phyloP scores from a whole-genome alignment of 2,329 filamentous ascomycete species.

The Proliferodiscus dingleyae region DNA sequence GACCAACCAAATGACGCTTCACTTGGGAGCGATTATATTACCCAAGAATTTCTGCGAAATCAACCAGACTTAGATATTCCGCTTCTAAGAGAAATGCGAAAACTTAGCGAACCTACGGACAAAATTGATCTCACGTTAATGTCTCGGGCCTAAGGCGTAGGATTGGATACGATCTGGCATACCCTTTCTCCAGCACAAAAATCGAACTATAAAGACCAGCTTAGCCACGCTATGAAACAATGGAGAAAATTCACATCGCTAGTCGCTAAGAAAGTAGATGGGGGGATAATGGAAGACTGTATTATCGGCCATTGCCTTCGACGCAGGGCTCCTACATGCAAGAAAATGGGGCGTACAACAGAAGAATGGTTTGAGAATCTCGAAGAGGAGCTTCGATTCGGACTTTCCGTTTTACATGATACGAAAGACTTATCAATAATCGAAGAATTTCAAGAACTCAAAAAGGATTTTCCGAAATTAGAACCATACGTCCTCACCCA shows the following conservation, averaged over 20 bases:
- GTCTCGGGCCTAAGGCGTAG: constrained; percentile 12
- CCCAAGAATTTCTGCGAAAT: constrained; percentile 4
- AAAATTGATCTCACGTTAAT: constrained; percentile 10
- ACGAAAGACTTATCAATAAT: constrained; percentile 5
- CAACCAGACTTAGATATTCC: constrained; percentile 8
- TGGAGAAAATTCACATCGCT: constrained; percentile 12
- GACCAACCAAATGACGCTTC: constrained; percentile 7
- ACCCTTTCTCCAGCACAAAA: constrained; percentile 9
- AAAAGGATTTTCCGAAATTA: constrained; percentile 11
- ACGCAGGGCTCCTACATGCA: constrained; percentile 8
- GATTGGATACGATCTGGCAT: constrained; percentile 9
- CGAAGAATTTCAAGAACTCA: constrained; percentile 7
- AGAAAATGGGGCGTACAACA: constrained; percentile 11
- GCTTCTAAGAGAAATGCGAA: constrained; percentile 11
- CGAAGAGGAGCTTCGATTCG: constrained; percentile 10
- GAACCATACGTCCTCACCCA: constrained; percentile 37
- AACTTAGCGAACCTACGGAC: constrained; percentile 11
- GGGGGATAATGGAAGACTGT: constrained; percentile 4
- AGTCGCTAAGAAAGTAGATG: constrained; percentile 10
- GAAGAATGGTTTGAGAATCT: constrained; percentile 15
- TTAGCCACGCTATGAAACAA: constrained; percentile 6
- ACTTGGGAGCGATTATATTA: constrained; percentile 5
- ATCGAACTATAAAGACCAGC: constrained; percentile 7
- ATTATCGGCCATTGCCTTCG: constrained; percentile 7
- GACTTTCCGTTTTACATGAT: constrained; percentile 8